These are phyloP conservation scores for Pleurotus tuoliensis DNA, from an alignment of 768 basidiomycete species.

Conservation along the genomic window DNA sequence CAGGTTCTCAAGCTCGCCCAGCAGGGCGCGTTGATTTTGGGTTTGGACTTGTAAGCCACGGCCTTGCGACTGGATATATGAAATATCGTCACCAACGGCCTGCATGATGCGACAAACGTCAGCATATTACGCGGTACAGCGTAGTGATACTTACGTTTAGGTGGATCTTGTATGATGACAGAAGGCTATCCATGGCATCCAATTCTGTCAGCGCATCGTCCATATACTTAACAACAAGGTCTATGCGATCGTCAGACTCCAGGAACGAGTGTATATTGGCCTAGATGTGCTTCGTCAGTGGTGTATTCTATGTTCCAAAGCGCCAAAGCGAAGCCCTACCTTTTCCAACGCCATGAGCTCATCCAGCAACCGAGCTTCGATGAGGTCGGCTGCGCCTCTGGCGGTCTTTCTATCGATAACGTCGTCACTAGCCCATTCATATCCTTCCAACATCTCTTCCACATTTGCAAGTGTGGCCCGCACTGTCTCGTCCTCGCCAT, in stretches of 20 bases:
- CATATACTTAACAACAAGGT: slow-evolving; percentile 78
- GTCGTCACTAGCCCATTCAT: slow-evolving; percentile 91
- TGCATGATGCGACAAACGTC: slow-evolving; percentile 22
- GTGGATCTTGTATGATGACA: slow-evolving; percentile 95
- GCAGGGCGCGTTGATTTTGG: slow-evolving; percentile 85
- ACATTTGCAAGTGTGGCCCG: slow-evolving; percentile 87
- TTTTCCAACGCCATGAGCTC: slow-evolving; percentile 93
- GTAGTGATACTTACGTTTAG: slow-evolving; percentile 63
- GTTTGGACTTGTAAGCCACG: slow-evolving; percentile 96
- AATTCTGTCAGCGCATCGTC: slow-evolving; percentile 88
- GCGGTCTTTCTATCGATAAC: slow-evolving; percentile 61
- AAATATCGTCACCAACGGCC: slow-evolving; percentile 95
- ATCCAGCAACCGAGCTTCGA: slow-evolving; percentile 84
- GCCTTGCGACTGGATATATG: slow-evolving; percentile 93
- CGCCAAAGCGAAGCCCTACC: slow-evolving; percentile 39
- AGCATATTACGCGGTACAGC: too few relatives aligned
- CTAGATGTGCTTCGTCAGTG: slow-evolving; percentile 31
- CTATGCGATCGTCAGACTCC: slow-evolving; percentile 91
- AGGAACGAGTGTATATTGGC: slow-evolving; percentile 97
- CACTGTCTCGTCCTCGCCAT: slow-evolving; percentile 67
- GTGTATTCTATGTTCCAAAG: background rate
- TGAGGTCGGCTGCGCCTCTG: slow-evolving; percentile 81
- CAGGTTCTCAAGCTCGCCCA: slow-evolving; percentile 84
- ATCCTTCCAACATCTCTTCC: slow-evolving; percentile 98
- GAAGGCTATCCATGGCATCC: slow-evolving; percentile 83